phyloP scores from a whole-genome alignment of 2,329 filamentous ascomycete species.

The Fusarium mangiferae region DNA sequence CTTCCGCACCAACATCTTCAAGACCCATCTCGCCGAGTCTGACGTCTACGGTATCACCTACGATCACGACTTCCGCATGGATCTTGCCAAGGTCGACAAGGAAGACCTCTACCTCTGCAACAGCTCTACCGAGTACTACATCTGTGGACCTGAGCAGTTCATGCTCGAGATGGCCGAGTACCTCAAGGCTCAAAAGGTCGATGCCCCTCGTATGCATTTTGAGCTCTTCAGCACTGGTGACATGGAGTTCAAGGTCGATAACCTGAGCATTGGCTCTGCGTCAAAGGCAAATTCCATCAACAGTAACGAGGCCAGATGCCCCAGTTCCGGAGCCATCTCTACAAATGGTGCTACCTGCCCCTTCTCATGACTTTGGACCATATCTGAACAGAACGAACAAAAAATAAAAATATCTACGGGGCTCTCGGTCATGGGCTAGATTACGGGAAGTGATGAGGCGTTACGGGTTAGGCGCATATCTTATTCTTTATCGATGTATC shows the following conservation, averaged over 20 bases:
- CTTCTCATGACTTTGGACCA: conserved; percentile 18
- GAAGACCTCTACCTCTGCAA: conserved; percentile 59
- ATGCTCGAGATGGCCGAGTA: conserved; percentile 62
- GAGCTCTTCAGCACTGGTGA: conserved; percentile 61
- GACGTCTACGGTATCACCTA: conserved; percentile 57
- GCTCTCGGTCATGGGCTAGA: conserved; percentile 6
- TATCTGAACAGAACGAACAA: not conserved
- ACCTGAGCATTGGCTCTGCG: conserved; percentile 42
- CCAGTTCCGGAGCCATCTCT: conserved; percentile 31
- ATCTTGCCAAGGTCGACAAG: conserved; percentile 56
- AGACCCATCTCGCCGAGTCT: conserved; percentile 58
- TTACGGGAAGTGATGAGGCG: conserved; percentile 27
- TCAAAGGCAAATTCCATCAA: conserved; percentile 26
- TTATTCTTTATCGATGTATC: not conserved
- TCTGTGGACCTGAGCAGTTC: conserved; percentile 66
- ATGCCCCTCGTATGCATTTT: conserved; percentile 53
- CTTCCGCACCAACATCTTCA: conserved; percentile 59
- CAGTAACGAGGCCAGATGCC: conserved; percentile 27
- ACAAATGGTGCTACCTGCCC: conserved; percentile 22
- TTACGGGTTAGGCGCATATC: conserved; percentile 20
- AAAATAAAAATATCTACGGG: not conserved
- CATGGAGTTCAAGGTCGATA: conserved; percentile 51
- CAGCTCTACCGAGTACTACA: conserved; percentile 61
- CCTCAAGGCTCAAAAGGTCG: conserved; percentile 54
- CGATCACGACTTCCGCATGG: conserved; percentile 55